phyloP scores from a whole-genome alignment of 345 rosid species.

The Populus euphratica region DNA sequence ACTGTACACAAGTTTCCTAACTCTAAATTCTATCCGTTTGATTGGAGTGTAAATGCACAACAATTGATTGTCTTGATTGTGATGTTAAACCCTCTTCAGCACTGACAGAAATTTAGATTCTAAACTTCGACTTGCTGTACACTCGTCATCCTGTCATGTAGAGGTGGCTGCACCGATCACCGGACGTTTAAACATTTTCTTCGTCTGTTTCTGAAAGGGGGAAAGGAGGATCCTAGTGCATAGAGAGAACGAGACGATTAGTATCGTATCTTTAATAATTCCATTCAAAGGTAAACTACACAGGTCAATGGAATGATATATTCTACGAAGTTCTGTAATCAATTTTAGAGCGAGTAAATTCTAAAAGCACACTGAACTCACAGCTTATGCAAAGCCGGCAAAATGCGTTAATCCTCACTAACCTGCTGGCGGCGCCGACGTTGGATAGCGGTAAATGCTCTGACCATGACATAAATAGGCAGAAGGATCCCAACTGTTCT shows the following conservation, averaged over 20 bases:
- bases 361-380: background rate
- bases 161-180: constrained; percentile 8
- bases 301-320: background rate
- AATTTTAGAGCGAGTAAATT: background rate
- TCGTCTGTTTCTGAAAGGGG: constrained; percentile 30
- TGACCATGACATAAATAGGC: constrained; percentile 54
- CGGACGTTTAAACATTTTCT: constrained; percentile 42
- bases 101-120: background rate
- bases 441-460: constrained; percentile 45
- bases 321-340: background rate
- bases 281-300: background rate
- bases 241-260: background rate
- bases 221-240: constrained; percentile 29
- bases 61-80: background rate
- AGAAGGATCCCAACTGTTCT: constrained; percentile 63
- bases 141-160: background rate
- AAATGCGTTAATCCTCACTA: background rate
- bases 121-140: constrained; percentile 6
- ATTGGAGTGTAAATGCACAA: background rate
- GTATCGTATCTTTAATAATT: background rate
- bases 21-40: background rate
- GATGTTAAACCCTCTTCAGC: background rate
- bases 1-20: background rate
- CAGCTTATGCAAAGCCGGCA: background rate
- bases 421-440: constrained; percentile 47